Evolutionary conservation across 805 yeast genomes (phyloP), one percentile per base, ranked within the genome.

Genomic region (Ogataea parapolymorpha): DNA sequence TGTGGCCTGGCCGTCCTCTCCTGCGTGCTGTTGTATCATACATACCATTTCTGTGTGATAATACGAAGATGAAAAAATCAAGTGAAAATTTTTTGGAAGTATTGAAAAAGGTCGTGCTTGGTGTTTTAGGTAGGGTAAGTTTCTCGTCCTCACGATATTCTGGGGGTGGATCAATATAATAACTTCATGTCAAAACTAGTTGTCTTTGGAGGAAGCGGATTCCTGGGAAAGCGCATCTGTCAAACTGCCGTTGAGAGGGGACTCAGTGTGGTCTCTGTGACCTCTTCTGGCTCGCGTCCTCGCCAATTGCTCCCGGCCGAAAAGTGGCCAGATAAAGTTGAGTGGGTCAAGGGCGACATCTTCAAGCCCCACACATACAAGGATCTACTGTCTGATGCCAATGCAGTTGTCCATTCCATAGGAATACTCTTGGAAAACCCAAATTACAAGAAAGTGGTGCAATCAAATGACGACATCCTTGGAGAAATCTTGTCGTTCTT

Each of bases 171-270:
- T 20, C 11, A n/a, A n/a, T 16, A 23, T 9, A 51, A 45, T 48
- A n/a, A 46, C 1, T 14, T 40, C 18, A 22, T 38, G 25, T 44
- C 45, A 27, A 43, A 46, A 17, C 33, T 65, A 3, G 77, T 86
- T 3, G 86, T 89, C 0, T 78, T 89, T 54, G 98, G 98, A 13
- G 96, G 97, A 1, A 79, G 77, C 50, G 97, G 97, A 7, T 86
- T 86, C 56, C 61, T 90, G 13, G 83, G 95, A 10, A 71, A 68
- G 42, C 66, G 80, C 25, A 79, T 90, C 7, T 85, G 95, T 56
- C 82, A 81, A 56, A 71, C 72, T 2, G 95, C 84, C 0, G 61
- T 85, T 1, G 63, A 61, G 16, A 60, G 75, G 14, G 95, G 95
- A 0, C 78, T 71, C 59, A 59, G 72, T 9, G 95, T 89, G 4